Conservation (phyloP, 73 alveolate species). For the Symbiodinium pilosum region DNA sequence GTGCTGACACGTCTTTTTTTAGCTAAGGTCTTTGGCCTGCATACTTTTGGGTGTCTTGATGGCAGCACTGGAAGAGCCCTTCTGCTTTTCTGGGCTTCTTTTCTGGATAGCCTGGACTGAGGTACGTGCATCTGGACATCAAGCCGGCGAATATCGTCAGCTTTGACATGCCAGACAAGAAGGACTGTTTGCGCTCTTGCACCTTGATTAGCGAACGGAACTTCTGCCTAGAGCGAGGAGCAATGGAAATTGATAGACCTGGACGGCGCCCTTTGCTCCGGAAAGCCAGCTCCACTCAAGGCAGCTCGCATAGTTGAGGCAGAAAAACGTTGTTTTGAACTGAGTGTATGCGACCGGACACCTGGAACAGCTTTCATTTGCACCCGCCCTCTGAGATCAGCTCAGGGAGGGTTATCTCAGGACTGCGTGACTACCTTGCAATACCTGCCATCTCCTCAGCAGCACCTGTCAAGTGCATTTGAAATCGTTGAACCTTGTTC, state of each 20-base stretch:
- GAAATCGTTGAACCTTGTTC: no score
- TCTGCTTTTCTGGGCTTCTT: neutral
- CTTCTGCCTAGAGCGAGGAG: conserved; percentile 8
- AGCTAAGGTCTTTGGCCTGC: conserved; percentile 73
- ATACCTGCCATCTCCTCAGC: conserved; percentile 10
- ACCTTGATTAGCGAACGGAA: no score
- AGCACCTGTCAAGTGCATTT: no score
- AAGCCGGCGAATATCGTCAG: conserved; percentile 86
- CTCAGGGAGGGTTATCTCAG: no score
- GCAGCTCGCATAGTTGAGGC: neutral
- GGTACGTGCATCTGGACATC: conserved; percentile 93
- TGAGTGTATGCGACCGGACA: no score
- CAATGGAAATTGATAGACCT: conserved; percentile 80
- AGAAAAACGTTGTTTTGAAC: no score
- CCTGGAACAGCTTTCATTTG: no score
- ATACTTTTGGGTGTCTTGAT: conserved; percentile 50
- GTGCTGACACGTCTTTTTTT: neutral
- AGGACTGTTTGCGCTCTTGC: conserved; percentile 7
- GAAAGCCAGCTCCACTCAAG: conserved; percentile 28
- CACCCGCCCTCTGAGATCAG: no score
- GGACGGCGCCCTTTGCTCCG: conserved; percentile 79
- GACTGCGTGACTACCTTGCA: conserved; percentile 65
- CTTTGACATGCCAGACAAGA: conserved; percentile 31
- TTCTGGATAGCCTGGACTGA: neutral
- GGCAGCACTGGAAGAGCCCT: neutral